Base-by-base conservation (phyloP, 2,329 filamentous ascomycete species). In the Trichoderma cornu-damae region DNA sequence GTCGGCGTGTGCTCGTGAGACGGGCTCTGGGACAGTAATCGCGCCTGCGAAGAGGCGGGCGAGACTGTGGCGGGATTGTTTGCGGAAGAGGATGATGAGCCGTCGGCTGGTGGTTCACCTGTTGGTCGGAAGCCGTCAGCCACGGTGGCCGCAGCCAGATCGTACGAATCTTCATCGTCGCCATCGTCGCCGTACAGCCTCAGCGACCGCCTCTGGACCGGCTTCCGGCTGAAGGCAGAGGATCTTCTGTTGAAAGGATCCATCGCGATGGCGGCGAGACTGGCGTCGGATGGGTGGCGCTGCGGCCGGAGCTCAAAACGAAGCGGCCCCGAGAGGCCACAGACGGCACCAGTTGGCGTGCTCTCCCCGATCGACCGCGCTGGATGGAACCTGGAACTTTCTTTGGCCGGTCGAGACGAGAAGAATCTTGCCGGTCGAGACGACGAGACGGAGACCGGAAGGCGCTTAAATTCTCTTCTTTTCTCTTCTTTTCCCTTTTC, bases 111-210 rank as follows among this genome's bases (percentile, higher is more conserved):
- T 58, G 62, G 4, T 66, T 11, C 5, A 8, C 40, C 35, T 11
- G 61, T 59, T 18, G 77, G 78, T 58, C 77, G 72, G 63, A 79
- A 81, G 51, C 79, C 79, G 64, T 82, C 79, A 14, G 80, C 77
- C 57, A 84, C 75, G 50, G 75, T 74, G 69, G 79, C 73, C 26
- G 76, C 78, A 48, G 71, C 71, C 65, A 81, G 64, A 62, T 77
- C 77, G 59, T 79, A 81, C 42, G 75, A 71, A 28, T 79, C 75
- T 32, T 80, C 77, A 60, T 77, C 73, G 50, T 68, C 70, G 43
- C 58, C 32, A 4, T 34, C 52, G 2, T 54, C 32, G 3, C 28
- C 48, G 14, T 42, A 46, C 64, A 71, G 60, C 61, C 73, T 72
- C 52, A 70, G 68, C 30, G 79, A 77, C 22, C 67, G 67, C 63